Evolutionary conservation across 2,329 filamentous ascomycete species (phyloP).

Genomic region (Zymoseptoria passerinii): DNA sequence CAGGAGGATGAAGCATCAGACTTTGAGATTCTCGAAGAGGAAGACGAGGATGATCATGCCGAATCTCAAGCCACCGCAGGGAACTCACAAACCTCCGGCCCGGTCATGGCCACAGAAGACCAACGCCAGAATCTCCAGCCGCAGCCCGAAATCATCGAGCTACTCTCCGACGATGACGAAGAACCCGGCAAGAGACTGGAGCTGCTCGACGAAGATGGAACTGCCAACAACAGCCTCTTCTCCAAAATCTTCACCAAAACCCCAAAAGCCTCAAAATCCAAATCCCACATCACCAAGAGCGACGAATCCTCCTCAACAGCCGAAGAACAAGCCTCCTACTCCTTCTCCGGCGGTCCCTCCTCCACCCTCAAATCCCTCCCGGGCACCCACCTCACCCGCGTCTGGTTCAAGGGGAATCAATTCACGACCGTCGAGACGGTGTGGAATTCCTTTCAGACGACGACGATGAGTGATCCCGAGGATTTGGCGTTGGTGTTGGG

Average conservation of each 20-base stretch:
- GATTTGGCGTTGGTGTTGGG: constrained; percentile 22
- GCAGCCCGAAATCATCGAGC: background rate
- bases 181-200: background rate
- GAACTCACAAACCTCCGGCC: background rate
- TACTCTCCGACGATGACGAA: background rate
- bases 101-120: background rate
- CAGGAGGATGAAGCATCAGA: background rate
- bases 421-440: constrained; percentile 28
- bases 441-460: constrained; percentile 19
- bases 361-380: background rate
- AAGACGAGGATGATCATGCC: background rate
- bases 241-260: background rate
- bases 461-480: constrained; percentile 11
- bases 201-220: background rate
- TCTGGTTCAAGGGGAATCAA: constrained; percentile 28
- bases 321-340: background rate
- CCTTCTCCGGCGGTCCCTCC: background rate
- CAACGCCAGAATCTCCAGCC: background rate
- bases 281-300: background rate
- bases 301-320: constrained; percentile 6
- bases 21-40: background rate
- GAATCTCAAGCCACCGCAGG: background rate
- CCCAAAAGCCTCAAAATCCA: background rate
- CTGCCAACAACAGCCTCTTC: background rate
- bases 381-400: constrained; percentile 1